These are phyloP conservation scores for Phytophthora pini DNA, from an alignment of 352 stramenopile species.

Conservation along the genomic window DNA sequence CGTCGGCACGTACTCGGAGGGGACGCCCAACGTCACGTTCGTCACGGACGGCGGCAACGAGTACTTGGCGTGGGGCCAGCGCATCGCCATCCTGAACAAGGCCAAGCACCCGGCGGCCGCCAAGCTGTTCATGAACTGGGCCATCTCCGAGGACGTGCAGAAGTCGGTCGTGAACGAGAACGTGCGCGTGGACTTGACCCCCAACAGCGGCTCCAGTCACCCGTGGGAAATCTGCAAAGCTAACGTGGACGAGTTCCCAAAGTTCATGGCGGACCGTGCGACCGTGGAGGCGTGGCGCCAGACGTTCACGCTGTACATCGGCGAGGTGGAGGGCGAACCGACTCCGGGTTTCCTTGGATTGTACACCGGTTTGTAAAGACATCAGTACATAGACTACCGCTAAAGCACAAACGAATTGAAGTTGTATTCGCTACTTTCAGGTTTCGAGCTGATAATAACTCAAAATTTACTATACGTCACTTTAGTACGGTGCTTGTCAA, in stretches of 20 bases:
- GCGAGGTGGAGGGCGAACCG: conserved; percentile 49
- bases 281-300: conserved; percentile 42
- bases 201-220: conserved; percentile 7
- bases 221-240: conserved; percentile 42
- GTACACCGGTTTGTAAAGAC: conserved; percentile 40
- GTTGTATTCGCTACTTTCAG: not conserved
- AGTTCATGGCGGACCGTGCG: conserved; percentile 60
- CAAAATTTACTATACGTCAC: too few species aligned
- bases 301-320: conserved; percentile 20
- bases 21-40: conserved; percentile 27
- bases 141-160: conserved; percentile 46
- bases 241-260: conserved; percentile 35
- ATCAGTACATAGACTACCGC: too few species aligned
- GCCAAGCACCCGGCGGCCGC: conserved; percentile 50
- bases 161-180: conserved; percentile 5
- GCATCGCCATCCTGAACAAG: conserved; percentile 57
- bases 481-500: too few species aligned
- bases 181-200: conserved; percentile 48
- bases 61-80: conserved; percentile 53
- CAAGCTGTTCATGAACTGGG: conserved; percentile 70
- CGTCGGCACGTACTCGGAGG: too few species aligned
- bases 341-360: conserved; percentile 47
- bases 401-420: not conserved
- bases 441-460: too few species aligned
- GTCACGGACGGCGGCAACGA: conserved; percentile 23